Evolutionary conservation across 23 red algal genomes (phyloP).

Genomic region (Gracilaria domingensis): DNA sequence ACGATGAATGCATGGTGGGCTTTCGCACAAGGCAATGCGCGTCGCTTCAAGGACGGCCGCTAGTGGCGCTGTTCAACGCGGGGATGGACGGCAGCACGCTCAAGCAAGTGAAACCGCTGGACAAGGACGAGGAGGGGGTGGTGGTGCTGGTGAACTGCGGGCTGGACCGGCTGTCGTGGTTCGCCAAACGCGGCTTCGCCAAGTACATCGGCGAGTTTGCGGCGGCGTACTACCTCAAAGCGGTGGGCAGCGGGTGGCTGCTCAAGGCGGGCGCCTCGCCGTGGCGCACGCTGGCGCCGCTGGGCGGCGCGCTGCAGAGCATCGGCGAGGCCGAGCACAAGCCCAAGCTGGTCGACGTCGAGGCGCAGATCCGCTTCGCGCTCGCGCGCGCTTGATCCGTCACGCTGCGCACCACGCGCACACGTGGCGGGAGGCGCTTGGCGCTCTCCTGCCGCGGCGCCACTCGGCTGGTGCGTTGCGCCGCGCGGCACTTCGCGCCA

Average conservation of each 20-base stretch:
- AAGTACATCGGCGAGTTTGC: conserved; percentile 56
- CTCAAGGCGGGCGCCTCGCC: conserved; percentile 37
- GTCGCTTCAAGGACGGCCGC: background rate
- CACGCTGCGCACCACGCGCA: background rate
- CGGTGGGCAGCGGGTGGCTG: conserved; percentile 52
- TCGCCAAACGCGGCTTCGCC: conserved; percentile 57
- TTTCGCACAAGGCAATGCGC: background rate
- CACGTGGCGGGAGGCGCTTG: too few relatives aligned
- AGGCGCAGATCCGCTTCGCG: conserved; percentile 49
- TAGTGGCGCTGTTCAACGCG: conserved; percentile 64
- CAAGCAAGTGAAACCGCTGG: conserved; percentile 5
- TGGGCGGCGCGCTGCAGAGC: background rate
- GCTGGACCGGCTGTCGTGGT: conserved; percentile 59
- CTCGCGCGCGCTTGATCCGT: background rate
- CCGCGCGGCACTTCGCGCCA: conserved; percentile 11
- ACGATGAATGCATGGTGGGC: conserved; percentile 78
- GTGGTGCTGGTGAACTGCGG: conserved; percentile 69
- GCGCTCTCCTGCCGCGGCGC: background rate
- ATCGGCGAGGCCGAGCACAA: background rate
- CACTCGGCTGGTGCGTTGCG: background rate
- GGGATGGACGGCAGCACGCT: conserved; percentile 66
- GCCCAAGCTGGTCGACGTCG: conserved; percentile 66
- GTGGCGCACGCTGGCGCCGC: conserved; percentile 32
- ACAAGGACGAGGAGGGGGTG: conserved; percentile 10
- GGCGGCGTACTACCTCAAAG: conserved; percentile 60